Conservation (phyloP, 139 green algal genomes). For the Raphidocelis subcapitata region DNA sequence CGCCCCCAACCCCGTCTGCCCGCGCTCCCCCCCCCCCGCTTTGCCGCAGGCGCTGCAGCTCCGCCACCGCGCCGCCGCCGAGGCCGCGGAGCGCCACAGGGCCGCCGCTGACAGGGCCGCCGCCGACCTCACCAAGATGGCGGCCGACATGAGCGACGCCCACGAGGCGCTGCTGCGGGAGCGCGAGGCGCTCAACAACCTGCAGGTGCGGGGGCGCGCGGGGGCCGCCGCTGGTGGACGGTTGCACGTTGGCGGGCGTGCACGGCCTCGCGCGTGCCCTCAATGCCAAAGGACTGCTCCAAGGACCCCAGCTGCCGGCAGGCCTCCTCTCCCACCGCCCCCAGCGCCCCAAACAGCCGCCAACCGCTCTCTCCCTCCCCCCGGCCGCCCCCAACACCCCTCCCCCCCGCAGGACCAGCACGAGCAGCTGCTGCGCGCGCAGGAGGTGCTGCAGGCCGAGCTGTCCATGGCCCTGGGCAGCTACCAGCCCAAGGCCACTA, state of each 20-base stretch:
- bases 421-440: conserved; percentile 38
- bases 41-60: background rate
- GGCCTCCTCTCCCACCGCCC: too few relatives aligned
- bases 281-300: too few relatives aligned
- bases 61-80: too few relatives aligned
- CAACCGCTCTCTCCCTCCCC: background rate
- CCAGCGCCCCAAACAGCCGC: too few relatives aligned
- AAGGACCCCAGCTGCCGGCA: too few relatives aligned
- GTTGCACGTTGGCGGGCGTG: background rate
- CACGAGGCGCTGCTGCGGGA: conserved; percentile 23
- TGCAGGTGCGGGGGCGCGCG: background rate
- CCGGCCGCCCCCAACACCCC: background rate
- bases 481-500: conserved; percentile 53
- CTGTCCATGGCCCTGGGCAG: conserved; percentile 48
- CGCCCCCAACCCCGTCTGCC: too few relatives aligned
- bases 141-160: conserved; percentile 17
- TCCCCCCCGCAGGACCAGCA: conserved; percentile 33
- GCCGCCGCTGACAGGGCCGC: background rate
- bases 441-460: conserved; percentile 48
- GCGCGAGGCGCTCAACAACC: conserved; percentile 1
- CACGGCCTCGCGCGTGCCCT: too few relatives aligned
- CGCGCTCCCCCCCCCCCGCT: background rate
- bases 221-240: background rate
- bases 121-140: conserved; percentile 14
- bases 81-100: conserved; percentile 2